Evolutionary conservation across 2,329 filamentous ascomycete genomes (phyloP), one percentile per base, ranked within the genome.

Genomic region (Colletotrichum sp.): DNA sequence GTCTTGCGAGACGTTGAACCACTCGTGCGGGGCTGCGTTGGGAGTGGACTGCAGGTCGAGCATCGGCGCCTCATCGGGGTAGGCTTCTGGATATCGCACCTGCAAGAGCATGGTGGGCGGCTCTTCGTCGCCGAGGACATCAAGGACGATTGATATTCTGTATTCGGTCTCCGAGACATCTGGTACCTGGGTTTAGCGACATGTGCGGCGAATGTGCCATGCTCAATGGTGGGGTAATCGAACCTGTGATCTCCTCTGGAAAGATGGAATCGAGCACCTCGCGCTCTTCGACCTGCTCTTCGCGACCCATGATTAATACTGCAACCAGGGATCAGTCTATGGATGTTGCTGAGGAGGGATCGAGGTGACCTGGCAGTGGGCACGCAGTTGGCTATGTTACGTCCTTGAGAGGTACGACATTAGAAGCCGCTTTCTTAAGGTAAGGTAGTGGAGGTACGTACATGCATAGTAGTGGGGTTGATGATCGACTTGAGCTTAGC

Each of bases 251-350:
- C 87, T 99, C 97, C 76, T 99, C 96, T 2, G 97, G 96, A 80
- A 98, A 99, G 82, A 99, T 99, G 76, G 96, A 98, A 83, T 98
- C 95, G 83, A 99, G 95, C 80, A 99, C 96, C 86, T 99, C 97
- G 77, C 96, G 93, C 90, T 99, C 97, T 87, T 99, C 97, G 79
- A 93, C 87, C 85, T 99, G 97, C 76, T 99, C 97, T 89, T 98
- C 96, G 83, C 87, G 90, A 66, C 92, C 92, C 92, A 94, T 93
- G 9, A 77, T 87, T 79, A n/a, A 39, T 58, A 8, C 28, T 28
- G 25, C 18, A 30, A n/a, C 10, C 5, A 30, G 8, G 9, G n/a
- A 32, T 32, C 13, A 18, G 32, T 13, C 18, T n/a, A 28, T 22
- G 56, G 61, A 9, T 15, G 39, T n/a, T 12, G 34, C 18, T 71